These are phyloP conservation scores for Casuarina cunninghamiana DNA, from an alignment of 306 rosid species.

Conservation along the genomic window DNA sequence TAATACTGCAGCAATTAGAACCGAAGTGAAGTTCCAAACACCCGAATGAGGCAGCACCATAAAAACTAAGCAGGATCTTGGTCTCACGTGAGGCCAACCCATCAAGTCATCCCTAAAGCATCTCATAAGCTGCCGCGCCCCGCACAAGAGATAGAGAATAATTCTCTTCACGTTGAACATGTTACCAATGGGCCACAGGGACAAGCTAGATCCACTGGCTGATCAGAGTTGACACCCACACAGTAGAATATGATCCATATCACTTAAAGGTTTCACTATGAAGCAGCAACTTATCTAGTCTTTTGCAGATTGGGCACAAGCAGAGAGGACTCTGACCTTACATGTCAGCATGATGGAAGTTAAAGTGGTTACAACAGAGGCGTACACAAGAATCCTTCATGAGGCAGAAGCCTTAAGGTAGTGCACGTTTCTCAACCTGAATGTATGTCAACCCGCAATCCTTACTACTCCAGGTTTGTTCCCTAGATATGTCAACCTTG, in stretches of 20 bases:
- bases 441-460: background rate
- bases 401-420: background rate
- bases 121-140: background rate
- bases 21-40: background rate
- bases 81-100: background rate
- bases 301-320: background rate
- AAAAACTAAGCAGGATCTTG: background rate
- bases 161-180: background rate
- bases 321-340: background rate
- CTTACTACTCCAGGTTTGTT: background rate
- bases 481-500: constrained; percentile 5
- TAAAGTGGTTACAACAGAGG: background rate
- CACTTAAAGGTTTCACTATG: background rate
- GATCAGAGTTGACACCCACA: background rate
- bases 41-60: background rate
- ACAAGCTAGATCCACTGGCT: background rate
- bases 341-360: background rate
- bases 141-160: background rate
- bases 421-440: background rate
- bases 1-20: background rate
- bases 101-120: background rate
- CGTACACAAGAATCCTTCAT: background rate
- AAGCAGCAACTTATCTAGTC: background rate
- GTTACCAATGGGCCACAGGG: background rate
- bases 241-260: background rate